Evolutionary conservation across 1,284 basidiomycete genomes (phyloP).

Genomic region (Moesziomyces parantarcticus): DNA sequence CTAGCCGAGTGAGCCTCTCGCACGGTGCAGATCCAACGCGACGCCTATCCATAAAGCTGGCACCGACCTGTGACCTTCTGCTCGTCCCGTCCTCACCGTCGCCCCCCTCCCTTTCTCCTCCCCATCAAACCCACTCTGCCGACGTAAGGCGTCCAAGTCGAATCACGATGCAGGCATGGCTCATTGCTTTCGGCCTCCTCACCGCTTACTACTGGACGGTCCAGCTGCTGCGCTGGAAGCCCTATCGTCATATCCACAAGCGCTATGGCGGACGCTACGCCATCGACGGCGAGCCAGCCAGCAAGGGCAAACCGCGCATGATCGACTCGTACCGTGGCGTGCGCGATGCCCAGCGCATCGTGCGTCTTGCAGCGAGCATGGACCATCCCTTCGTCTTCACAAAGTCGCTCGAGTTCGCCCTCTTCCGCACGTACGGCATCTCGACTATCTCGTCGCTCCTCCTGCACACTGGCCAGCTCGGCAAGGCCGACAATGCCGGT

Average conservation of each 20-base stretch:
- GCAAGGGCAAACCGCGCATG: slow-evolving; percentile 35
- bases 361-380: slow-evolving; percentile 15
- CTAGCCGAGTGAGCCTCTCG: no score
- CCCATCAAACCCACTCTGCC: no score
- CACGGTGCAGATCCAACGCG: no score
- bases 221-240: slow-evolving; percentile 12
- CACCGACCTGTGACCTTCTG: no score
- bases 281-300: slow-evolving; percentile 11
- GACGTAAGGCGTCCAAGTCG: not conserved
- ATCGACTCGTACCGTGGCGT: slow-evolving; percentile 41
- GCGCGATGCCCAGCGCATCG: slow-evolving; percentile 45
- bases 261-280: slow-evolving; percentile 39
- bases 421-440: slow-evolving; percentile 51
- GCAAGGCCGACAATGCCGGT: slow-evolving; percentile 35
- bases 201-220: slow-evolving; percentile 15
- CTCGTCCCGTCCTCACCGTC: no score
- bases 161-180: slow-evolving; percentile 2
- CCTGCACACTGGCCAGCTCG: slow-evolving; percentile 39
- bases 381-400: slow-evolving; percentile 30
- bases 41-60: no score
- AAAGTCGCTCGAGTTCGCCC: slow-evolving; percentile 40
- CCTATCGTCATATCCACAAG: slow-evolving; percentile 23
- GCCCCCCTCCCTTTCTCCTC: no score
- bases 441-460: slow-evolving; percentile 45
- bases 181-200: slow-evolving; percentile 10